Evolutionary conservation across 2,329 filamentous ascomycete species (phyloP).

Genomic region (Orbilia brochopaga): DNA sequence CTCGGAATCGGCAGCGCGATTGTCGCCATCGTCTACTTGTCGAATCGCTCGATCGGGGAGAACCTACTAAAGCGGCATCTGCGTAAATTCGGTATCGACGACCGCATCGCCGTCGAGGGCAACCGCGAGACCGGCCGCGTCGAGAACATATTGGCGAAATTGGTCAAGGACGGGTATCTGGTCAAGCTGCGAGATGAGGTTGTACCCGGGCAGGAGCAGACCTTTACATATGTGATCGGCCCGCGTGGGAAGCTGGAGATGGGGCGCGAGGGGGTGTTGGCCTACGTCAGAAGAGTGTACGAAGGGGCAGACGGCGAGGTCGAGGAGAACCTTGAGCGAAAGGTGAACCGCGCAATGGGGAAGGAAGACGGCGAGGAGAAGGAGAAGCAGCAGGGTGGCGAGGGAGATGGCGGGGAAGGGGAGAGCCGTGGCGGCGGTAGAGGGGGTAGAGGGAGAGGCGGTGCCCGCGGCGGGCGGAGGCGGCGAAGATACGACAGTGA

Average conservation of each 20-base stretch:
- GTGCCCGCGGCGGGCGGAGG: neutral
- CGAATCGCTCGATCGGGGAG: slow-evolving; percentile 75
- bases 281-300: slow-evolving; percentile 66
- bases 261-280: slow-evolving; percentile 74
- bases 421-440: neutral
- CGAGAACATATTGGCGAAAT: slow-evolving; percentile 73
- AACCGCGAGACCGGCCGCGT: slow-evolving; percentile 78
- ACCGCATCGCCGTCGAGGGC: slow-evolving; percentile 74
- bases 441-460: slow-evolving; percentile 7
- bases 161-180: slow-evolving; percentile 84
- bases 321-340: slow-evolving; percentile 32
- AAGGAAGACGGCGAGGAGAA: slow-evolving; percentile 21
- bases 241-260: slow-evolving; percentile 85
- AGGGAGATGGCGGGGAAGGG: neutral
- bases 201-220: slow-evolving; percentile 70
- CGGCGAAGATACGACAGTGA: slow-evolving; percentile 17
- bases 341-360: slow-evolving; percentile 40
- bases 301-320: slow-evolving; percentile 26
- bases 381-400: neutral
- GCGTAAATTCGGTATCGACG: slow-evolving; percentile 50
- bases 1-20: slow-evolving; percentile 79
- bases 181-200: slow-evolving; percentile 71
- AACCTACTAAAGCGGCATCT: slow-evolving; percentile 79
- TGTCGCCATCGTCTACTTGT: slow-evolving; percentile 76
- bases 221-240: slow-evolving; percentile 81